A percentile compares a stretch with the other conserved stretches of the same genome.
Evolutionary conservation across 2,329 filamentous ascomycete genomes (phyloP).

Genomic region (Alternaria ventricosa): DNA sequence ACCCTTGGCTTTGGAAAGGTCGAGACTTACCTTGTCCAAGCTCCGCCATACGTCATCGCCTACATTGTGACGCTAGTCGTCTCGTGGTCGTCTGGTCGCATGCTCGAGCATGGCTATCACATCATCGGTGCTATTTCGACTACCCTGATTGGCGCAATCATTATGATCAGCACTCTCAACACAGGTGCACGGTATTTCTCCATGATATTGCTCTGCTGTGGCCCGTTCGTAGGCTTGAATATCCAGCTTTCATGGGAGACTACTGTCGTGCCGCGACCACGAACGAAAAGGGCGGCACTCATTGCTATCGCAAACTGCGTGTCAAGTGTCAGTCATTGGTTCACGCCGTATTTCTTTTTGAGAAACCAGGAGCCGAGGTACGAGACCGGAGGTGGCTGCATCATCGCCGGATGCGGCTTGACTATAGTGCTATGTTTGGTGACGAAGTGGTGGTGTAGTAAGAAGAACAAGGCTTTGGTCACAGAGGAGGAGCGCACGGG

Average conservation of each 20-base stretch:
- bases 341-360: conserved; percentile 50
- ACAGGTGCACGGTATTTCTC: conserved; percentile 40
- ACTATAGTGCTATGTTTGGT: conserved; percentile 2
- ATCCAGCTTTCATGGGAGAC: conserved; percentile 54
- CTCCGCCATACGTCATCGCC: conserved; percentile 48
- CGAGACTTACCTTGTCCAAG: conserved; percentile 51
- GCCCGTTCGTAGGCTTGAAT: conserved; percentile 49
- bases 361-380: conserved; percentile 17
- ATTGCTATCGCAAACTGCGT: conserved; percentile 54
- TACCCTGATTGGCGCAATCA: conserved; percentile 23
- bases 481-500: conserved; percentile 6
- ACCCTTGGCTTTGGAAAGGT: conserved; percentile 21
- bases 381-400: conserved; percentile 15
- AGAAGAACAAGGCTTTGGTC: conserved; percentile 10
- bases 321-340: conserved; percentile 50
- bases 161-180: conserved; percentile 39
- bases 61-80: conserved; percentile 31
- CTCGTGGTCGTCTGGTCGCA: conserved; percentile 35
- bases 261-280: conserved; percentile 49
- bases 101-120: conserved; percentile 39
- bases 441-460: background rate
- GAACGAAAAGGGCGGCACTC: conserved; percentile 52
- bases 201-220: conserved; percentile 37
- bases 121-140: conserved; percentile 29
- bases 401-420: conserved; percentile 8